These are phyloP conservation scores for Aspergillus latus DNA, from an alignment of 2,329 filamentous ascomycete genomes.

Conservation along the genomic window DNA sequence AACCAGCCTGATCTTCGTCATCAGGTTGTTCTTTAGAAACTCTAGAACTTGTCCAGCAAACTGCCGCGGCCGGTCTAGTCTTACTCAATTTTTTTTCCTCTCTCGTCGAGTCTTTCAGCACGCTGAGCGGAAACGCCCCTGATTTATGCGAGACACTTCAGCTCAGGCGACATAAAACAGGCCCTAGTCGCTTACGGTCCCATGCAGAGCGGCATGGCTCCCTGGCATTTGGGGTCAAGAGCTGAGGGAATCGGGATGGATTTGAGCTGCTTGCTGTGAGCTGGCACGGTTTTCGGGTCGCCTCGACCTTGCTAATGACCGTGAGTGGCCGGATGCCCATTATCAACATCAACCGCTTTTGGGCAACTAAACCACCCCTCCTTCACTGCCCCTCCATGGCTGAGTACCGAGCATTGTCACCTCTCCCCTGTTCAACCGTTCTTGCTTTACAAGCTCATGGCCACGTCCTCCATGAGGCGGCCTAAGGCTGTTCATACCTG, in stretches of 20 bases:
- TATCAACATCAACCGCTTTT: slow-evolving; percentile 31
- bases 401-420: slow-evolving; percentile 14
- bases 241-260: slow-evolving; percentile 17
- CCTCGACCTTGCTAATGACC: slow-evolving; percentile 12
- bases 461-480: slow-evolving; percentile 23
- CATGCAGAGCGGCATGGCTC: slow-evolving; percentile 34
- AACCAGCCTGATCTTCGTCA: slow-evolving; percentile 26
- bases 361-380: slow-evolving; percentile 24
- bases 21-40: slow-evolving; percentile 17
- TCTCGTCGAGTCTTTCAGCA: slow-evolving; percentile 1
- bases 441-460: background rate
- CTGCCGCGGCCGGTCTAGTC: slow-evolving; percentile 1
- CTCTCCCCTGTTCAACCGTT: slow-evolving; percentile 9
- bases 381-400: slow-evolving; percentile 12
- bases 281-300: slow-evolving; percentile 31
- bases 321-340: slow-evolving; percentile 20
- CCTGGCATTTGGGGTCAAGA: slow-evolving; percentile 21
- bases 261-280: slow-evolving; percentile 25
- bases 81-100: background rate
- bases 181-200: slow-evolving; percentile 16
- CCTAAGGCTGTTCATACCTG: slow-evolving; percentile 24
- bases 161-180: slow-evolving; percentile 8
- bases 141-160: slow-evolving; percentile 3
- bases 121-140: slow-evolving; percentile 3
- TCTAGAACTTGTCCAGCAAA: slow-evolving; percentile 15